Conservation (phyloP, 257 asterid genomes). For the Voacanga thouarsii region DNA sequence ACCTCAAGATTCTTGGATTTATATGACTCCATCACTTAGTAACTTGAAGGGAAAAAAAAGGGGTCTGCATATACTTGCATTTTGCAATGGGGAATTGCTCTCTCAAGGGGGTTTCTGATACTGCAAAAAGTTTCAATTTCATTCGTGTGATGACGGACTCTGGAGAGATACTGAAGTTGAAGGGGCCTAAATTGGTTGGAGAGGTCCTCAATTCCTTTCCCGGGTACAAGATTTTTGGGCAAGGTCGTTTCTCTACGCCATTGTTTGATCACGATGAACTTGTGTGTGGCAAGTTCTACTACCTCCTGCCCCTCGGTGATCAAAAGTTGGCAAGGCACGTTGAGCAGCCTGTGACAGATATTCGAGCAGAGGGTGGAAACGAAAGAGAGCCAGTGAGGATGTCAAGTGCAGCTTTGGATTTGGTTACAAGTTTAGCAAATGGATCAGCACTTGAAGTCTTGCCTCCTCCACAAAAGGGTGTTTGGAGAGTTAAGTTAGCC, state of each 20-base stretch:
- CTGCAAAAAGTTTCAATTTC: slow-evolving; percentile 19
- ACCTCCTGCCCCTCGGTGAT: slow-evolving; percentile 22
- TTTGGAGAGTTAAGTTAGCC: slow-evolving; percentile 68
- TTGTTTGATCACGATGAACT: slow-evolving; percentile 30
- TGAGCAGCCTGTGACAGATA: background rate
- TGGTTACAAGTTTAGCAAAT: slow-evolving; percentile 15
- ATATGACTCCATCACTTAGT: slow-evolving; percentile 17
- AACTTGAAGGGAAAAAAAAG: background rate
- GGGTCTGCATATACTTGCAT: background rate
- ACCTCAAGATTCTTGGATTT: slow-evolving; percentile 22
- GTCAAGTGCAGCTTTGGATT: slow-evolving; percentile 23
- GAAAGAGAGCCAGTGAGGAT: slow-evolving; percentile 19
- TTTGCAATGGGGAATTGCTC: slow-evolving; percentile 65
- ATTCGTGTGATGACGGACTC: slow-evolving; percentile 39
- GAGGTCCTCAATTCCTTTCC: slow-evolving; percentile 37
- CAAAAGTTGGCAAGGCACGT: too few relatives aligned
- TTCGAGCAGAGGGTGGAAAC: background rate
- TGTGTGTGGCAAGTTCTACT: slow-evolving; percentile 31
- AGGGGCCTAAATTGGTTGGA: slow-evolving; percentile 36
- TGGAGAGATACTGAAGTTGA: slow-evolving; percentile 32
- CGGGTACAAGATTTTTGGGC: slow-evolving; percentile 28
- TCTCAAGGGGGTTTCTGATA: slow-evolving; percentile 35
- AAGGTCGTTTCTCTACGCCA: slow-evolving; percentile 22
- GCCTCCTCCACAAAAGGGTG: slow-evolving; percentile 37
- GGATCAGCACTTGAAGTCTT: slow-evolving; percentile 33